These are phyloP conservation scores for Periconia sp. DNA, from an alignment of 2,329 filamentous ascomycete species.

Conservation along the genomic window DNA sequence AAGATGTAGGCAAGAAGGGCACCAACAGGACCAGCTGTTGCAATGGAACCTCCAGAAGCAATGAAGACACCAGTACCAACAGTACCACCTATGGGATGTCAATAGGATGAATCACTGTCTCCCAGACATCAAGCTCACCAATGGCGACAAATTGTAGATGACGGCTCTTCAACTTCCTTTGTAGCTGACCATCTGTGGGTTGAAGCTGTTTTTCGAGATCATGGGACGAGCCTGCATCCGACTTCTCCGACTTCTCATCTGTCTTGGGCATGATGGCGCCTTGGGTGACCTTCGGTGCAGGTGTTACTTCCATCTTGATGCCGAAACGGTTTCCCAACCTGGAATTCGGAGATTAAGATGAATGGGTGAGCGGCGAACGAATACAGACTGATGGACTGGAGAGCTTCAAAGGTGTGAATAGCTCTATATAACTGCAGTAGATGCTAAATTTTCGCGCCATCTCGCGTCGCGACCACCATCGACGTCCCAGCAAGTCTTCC, in stretches of 20 bases:
- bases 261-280: slow-evolving; percentile 30
- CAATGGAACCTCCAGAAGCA: slow-evolving; percentile 55
- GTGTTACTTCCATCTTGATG: slow-evolving; percentile 27
- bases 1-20: slow-evolving; percentile 55
- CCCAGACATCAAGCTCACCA: too few species aligned
- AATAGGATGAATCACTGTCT: too few species aligned
- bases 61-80: slow-evolving; percentile 63
- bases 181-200: slow-evolving; percentile 31
- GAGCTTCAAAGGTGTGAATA: not conserved
- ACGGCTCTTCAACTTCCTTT: slow-evolving; percentile 44
- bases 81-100: slow-evolving; percentile 36
- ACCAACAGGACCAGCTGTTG: slow-evolving; percentile 56
- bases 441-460: slow-evolving; percentile 20
- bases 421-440: slow-evolving; percentile 5
- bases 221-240: slow-evolving; percentile 30
- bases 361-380: slow-evolving; percentile 1
- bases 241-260: slow-evolving; percentile 39
- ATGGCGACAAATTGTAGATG: slow-evolving; percentile 49
- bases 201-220: slow-evolving; percentile 46
- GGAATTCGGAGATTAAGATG: not conserved
- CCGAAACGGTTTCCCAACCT: slow-evolving; percentile 4
- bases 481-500: slow-evolving; percentile 23
- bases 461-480: slow-evolving; percentile 7
- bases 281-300: too few species aligned
- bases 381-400: slow-evolving; percentile 1